Base-by-base conservation (phyloP, 345 rosid genomes). In the Melaleuca quinquenervia region DNA sequence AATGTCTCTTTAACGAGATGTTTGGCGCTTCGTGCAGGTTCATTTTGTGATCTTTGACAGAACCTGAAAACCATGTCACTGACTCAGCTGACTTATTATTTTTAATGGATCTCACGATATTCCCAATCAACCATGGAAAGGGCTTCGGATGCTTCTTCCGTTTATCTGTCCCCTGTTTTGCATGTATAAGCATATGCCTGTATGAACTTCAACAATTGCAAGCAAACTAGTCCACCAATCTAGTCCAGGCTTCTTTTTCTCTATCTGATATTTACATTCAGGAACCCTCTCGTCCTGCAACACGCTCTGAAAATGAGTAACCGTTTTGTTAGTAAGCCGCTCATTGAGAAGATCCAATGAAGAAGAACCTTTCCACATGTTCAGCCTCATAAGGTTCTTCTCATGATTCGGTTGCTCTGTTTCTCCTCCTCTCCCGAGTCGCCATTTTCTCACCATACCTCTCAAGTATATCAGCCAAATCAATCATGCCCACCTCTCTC, bases 371-470 rank as follows among this genome's bases (percentile, higher is more conserved):
- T 32, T 18, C 78, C 45, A 32, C 48, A 10, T 36, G 36, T 12
- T 16, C 11, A 8, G 41, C 76, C 51, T 84, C 41, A 6, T 62
- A 27, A 41, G 26, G 41, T 27, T 48, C 80, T 49, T 78, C 53
- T 75, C 62, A 88, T 84, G 85, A 22, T 75, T 83, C 88, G 51
- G 82, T 13, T 64, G 84, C 87, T 89, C 95, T 91, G 24, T 90
- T 87, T 89, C 94, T 94, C 88, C 99, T 93, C 90, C 98, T 89
- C 58, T 95, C 96, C 74, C 98, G 85, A 14, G 98, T 94, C 49
- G 97, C 91, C 99, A 96, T 96, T 89, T 95, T 96, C 91, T 93
- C 91, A 4, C 97, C 98, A 87, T 91, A 94, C 86, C 98, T 93
- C 86, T 91, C 87, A 16, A 95, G 91, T 88, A 96, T 93, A 84